Conservation (phyloP, 768 basidiomycete genomes). For the Macrolepiota albuminosa region DNA sequence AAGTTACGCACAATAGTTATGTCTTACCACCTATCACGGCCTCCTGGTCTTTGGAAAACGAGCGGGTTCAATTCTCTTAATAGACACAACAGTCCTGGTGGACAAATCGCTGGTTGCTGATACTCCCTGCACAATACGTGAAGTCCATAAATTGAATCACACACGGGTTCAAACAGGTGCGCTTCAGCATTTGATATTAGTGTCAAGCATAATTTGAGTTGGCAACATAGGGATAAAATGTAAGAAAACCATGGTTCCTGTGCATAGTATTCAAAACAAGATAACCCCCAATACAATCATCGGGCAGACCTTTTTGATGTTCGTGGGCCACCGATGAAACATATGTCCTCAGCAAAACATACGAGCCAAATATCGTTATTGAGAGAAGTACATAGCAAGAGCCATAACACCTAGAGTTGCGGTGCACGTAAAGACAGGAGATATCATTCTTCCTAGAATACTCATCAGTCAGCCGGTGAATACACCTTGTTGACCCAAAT, state of each 20-base stretch:
- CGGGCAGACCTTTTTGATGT: background rate
- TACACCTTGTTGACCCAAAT: background rate
- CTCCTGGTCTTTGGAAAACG: no score
- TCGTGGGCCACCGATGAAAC: background rate
- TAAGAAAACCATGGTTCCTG: background rate
- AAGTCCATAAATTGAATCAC: no score
- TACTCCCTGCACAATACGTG: background rate
- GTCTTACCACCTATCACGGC: no score
- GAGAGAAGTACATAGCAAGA: background rate
- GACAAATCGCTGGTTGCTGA: background rate
- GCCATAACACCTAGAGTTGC: background rate
- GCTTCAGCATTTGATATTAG: background rate
- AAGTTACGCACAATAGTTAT: no score
- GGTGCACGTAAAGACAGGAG: background rate
- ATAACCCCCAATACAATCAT: no score
- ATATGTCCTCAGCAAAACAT: no score
- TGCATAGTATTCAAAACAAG: no score
- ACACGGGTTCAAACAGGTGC: no score
- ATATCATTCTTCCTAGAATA: background rate
- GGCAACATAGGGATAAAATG: background rate
- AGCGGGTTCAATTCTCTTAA: background rate
- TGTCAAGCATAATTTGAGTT: background rate
- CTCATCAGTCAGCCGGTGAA: background rate
- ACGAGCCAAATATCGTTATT: background rate
- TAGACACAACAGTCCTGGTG: background rate